These are phyloP conservation scores for Blumeriella jaapii DNA, from an alignment of 2,329 filamentous ascomycete species.

Conservation along the genomic window DNA sequence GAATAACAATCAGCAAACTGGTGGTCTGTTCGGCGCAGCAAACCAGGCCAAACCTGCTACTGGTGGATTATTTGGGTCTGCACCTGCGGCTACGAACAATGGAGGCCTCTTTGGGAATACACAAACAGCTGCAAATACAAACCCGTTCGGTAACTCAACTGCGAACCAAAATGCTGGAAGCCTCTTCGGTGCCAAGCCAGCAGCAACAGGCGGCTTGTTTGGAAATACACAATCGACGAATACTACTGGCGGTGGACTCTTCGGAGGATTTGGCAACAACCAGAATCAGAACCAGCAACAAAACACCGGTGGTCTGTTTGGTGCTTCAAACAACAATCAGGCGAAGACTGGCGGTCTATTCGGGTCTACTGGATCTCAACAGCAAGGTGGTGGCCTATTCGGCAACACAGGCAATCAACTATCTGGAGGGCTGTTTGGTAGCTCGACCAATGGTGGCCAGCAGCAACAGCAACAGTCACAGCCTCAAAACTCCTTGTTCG, in stretches of 20 bases:
- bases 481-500: slow-evolving; percentile 50
- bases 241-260: slow-evolving; percentile 30
- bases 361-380: slow-evolving; percentile 30
- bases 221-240: slow-evolving; percentile 27
- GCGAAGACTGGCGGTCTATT: slow-evolving; percentile 44
- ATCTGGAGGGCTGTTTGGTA: slow-evolving; percentile 25
- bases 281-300: slow-evolving; percentile 29
- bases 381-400: slow-evolving; percentile 42
- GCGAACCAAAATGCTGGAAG: slow-evolving; percentile 22
- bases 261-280: slow-evolving; percentile 28
- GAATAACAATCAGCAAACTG: slow-evolving; percentile 29
- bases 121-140: slow-evolving; percentile 24
- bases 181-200: slow-evolving; percentile 20
- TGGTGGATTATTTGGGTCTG: slow-evolving; percentile 32
- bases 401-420: slow-evolving; percentile 28
- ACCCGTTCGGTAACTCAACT: slow-evolving; percentile 23
- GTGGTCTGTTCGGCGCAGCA: slow-evolving; percentile 24
- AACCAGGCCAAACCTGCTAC: slow-evolving; percentile 29
- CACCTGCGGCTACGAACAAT: slow-evolving; percentile 21
- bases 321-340: slow-evolving; percentile 40
- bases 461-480: slow-evolving; percentile 28
- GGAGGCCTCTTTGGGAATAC: slow-evolving; percentile 30
- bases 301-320: slow-evolving; percentile 38
- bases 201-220: slow-evolving; percentile 31
- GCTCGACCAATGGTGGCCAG: slow-evolving; percentile 18